Base-by-base conservation (phyloP, 495 filamentous ascomycete genomes). In the Penicillium desertorum region DNA sequence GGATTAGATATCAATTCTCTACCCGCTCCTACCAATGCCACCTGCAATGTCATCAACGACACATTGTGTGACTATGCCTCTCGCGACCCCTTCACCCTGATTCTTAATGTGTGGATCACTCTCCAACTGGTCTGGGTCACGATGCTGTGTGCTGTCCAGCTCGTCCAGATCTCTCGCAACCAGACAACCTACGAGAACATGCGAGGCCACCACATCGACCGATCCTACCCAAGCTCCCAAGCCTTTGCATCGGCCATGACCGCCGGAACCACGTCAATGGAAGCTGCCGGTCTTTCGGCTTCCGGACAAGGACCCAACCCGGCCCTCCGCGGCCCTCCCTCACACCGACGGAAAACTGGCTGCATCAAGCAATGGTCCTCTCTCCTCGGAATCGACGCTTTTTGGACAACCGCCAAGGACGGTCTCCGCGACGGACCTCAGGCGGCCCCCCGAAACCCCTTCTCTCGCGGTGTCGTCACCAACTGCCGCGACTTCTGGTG, bases 401-500 rank as follows among this genome's bases (percentile, higher is more conserved):
- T 98, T 60, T 86, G 96, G 61, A 88, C 90, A 58, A 88, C 88
- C 6, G 92, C 91, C 2, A 80, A 85, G 9, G 77, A 85, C 22
- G 87, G 86, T 10, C 77, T 84, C 20, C 81, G 82, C 1, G 81
- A 77, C 43, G 77, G 76, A 36, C 75, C 76, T 17, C 76, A 80
- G 44, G 65, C 71, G 16, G 66, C 68, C 19, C 82, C 83, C 54
- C 75, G 78, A 30, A 98, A 98, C 63, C 91, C 90, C 0, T 98
- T 91, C 71, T 92, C 88, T 30, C 81, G 83, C 36, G 94, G 95
- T 17, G 69, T 90, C 16, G 58, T 93, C 27, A 85, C 84, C 32
- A 98, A 98, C 62, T 98, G 93, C 66, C 91, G 85, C 55, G 94
- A 98, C 71, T 98, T 98, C 71, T 98, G 91, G 90, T 91, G 89